Percentiles rank a stretch among this genome's conserved stretches.
Conservation (phyloP, 169 alveolate species). For the Plasmodium billcollinsi region DNA sequence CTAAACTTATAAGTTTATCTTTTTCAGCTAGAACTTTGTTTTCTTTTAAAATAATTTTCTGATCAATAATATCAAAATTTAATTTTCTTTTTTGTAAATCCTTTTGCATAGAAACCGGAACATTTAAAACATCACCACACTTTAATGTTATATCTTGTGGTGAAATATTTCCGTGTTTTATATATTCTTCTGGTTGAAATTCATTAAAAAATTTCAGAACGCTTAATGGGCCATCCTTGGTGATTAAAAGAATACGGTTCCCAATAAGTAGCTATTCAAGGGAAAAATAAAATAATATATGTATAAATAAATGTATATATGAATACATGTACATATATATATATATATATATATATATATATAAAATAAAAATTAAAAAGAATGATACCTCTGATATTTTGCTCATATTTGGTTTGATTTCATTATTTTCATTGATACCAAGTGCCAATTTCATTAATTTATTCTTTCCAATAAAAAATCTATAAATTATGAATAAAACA, state of each 20-base stretch:
- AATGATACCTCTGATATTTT: slow-evolving; percentile 63
- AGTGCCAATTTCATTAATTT: slow-evolving; percentile 74
- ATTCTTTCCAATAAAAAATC: slow-evolving; percentile 74
- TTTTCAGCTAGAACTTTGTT: slow-evolving; percentile 71
- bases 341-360: neutral
- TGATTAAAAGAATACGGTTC: slow-evolving; percentile 55
- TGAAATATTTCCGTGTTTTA: slow-evolving; percentile 65
- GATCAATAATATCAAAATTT: slow-evolving; percentile 75
- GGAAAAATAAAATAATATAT: neutral
- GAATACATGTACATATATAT: neutral
- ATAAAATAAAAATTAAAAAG: neutral
- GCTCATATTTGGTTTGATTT: slow-evolving; percentile 42
- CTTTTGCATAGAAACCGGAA: slow-evolving; percentile 76
- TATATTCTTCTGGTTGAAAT: slow-evolving; percentile 75
- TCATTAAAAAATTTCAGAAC: slow-evolving; percentile 74
- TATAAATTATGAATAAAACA: neutral
- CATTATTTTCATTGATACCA: slow-evolving; percentile 24
- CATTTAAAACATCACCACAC: slow-evolving; percentile 63
- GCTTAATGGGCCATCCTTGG: slow-evolving; percentile 64
- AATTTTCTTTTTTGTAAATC: slow-evolving; percentile 75
- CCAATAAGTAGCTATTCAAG: slow-evolving; percentile 51
- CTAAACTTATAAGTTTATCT: slow-evolving; percentile 51
- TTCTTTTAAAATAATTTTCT: slow-evolving; percentile 67
- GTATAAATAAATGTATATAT: neutral
- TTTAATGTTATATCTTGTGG: slow-evolving; percentile 41